Evolutionary conservation across 352 stramenopile species (phyloP).

Genomic region (Phytophthora sojae): DNA sequence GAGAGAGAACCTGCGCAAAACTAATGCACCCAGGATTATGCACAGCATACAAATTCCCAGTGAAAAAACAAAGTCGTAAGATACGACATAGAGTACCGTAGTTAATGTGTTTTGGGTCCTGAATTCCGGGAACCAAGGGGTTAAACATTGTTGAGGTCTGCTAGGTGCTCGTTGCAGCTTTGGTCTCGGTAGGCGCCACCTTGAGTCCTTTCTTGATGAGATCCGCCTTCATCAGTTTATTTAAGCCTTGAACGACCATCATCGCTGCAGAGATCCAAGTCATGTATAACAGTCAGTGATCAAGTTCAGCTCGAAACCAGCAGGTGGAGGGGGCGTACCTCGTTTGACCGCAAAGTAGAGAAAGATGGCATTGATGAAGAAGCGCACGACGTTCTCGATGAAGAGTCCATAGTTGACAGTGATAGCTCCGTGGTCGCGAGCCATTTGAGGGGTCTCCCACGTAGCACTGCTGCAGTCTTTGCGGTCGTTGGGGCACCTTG

Average conservation of each 20-base stretch:
- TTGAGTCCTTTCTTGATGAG: constrained; percentile 9
- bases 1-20: constrained; percentile 8
- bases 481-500: constrained; percentile 45
- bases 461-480: constrained; percentile 45
- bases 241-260: constrained; percentile 56
- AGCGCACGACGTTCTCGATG: constrained; percentile 68
- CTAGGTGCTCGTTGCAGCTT: neutral
- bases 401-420: constrained; percentile 74
- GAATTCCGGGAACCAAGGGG: constrained; percentile 7
- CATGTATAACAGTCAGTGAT: constrained; percentile 35
- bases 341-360: constrained; percentile 74
- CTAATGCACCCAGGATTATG: constrained; percentile 7
- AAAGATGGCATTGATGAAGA: constrained; percentile 69
- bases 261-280: constrained; percentile 39
- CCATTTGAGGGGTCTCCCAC: constrained; percentile 61
- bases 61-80: constrained; percentile 5
- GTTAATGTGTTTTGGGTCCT: neutral
- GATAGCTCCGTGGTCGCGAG: constrained; percentile 50
- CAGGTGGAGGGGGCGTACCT: no score
- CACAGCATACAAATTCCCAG: constrained; percentile 6
- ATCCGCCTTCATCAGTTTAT: constrained; percentile 60
- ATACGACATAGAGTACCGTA: constrained; percentile 13
- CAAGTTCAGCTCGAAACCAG: no score
- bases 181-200: constrained; percentile 1
- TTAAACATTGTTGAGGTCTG: no score